These are phyloP conservation scores for Saturnispora ahearnii DNA, from an alignment of 805 yeast genomes.

Conservation along the genomic window DNA sequence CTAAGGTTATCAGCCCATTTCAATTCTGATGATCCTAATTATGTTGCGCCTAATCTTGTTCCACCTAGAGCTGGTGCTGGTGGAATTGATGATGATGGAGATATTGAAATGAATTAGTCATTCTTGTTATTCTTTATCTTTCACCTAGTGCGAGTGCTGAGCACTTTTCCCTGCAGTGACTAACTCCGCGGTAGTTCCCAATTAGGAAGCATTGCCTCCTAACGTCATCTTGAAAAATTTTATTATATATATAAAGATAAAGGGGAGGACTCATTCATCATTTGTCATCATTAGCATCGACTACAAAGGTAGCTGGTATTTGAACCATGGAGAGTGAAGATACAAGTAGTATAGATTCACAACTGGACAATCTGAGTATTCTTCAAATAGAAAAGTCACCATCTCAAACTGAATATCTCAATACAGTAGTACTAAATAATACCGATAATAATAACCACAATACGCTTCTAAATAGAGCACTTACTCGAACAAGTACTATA, in stretches of 20 bases:
- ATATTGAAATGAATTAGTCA: background rate
- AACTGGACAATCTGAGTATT: background rate
- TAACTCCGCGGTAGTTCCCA: constrained; percentile 1
- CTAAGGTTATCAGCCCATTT: constrained; percentile 6
- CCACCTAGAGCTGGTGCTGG: constrained; percentile 20
- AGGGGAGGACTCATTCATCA: background rate
- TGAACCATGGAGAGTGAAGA: background rate
- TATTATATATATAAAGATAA: background rate
- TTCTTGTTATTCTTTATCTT: background rate
- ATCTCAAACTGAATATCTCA: background rate
- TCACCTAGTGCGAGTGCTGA: background rate
- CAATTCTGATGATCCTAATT: constrained; percentile 4
- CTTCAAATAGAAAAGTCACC: background rate
- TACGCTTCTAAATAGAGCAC: background rate
- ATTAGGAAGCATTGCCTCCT: background rate
- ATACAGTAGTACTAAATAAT: background rate
- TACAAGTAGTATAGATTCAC: background rate
- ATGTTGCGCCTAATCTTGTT: constrained; percentile 4
- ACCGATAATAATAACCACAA: background rate
- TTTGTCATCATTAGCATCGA: background rate
- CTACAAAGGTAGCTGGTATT: no score
- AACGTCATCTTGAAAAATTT: background rate
- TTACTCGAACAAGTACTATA: constrained; percentile 21
- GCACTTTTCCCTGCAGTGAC: background rate
- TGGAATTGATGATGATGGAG: constrained; percentile 40